Evolutionary conservation across 1,284 basidiomycete species (phyloP), one percentile per base, ranked within the genome.

Genomic region (Heterobasidion parviporum): DNA sequence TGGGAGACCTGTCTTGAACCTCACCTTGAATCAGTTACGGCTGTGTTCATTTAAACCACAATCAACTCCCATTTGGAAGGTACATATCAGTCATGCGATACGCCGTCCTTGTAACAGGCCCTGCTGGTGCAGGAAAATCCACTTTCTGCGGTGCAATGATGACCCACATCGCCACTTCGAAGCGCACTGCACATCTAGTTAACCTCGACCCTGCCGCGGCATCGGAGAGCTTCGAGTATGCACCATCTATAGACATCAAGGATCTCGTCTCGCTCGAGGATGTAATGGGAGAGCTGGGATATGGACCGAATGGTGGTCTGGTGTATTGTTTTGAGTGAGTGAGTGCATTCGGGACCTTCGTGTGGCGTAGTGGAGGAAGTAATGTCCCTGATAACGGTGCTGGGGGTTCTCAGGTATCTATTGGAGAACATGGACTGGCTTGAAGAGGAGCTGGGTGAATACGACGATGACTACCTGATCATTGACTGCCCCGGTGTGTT

Each of bases 251-350:
- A 62, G 96, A 99, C 72, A 98, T 99, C 69, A 85, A 89, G 54
- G 93, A 99, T 66, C 78, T 99, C 54, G 87, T 99, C 64, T 90
- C 87, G 55, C 74, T 99, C 51, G 86, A 97, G 60, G 97, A 99
- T 73, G 94, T 97, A 52, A 99, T 99, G 97, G 81, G 80, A 50
- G 97, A 99, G 73, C 81, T 98, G 63, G 87, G 87, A 47, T 92
- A 97, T 69, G 97, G 97, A 0, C 97, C 97, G 0, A 99, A 99
- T 65, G 97, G 97, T 5, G 97, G 94, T 0, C 77, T 99, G 54
- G 85, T 99, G 58, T 98, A 98, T 70, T 99, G 97, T 74, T 99
- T 99, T 72, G 97, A 99, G 94, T 98, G 80, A 87, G 91, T 86
- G 68, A 82, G 80, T 84, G 75, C 57, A 54, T 54, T 38, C 55